Percentiles rank a stretch among this genome's conserved stretches.
These are phyloP conservation scores for Gigaspora rosea DNA, from an alignment of 192 early-diverging fungal species.

Conservation along the genomic window DNA sequence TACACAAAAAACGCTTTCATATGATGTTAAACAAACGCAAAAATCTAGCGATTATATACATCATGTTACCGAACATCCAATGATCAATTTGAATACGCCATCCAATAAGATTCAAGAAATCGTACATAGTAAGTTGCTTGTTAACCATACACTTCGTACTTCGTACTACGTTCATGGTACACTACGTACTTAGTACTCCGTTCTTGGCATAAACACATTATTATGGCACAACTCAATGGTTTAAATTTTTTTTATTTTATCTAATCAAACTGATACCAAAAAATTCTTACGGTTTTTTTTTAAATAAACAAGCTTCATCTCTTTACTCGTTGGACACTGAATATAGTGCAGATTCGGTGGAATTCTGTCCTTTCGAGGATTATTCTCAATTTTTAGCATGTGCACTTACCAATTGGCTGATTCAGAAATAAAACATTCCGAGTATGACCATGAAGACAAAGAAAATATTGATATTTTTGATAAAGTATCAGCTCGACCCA, in stretches of 20 bases:
- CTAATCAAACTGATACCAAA: not conserved
- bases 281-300: not conserved
- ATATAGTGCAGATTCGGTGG: slow-evolving; percentile 71
- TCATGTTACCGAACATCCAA: no score
- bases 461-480: slow-evolving; percentile 10
- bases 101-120: no score
- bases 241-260: not conserved
- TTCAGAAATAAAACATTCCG: slow-evolving; percentile 35
- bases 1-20: no score
- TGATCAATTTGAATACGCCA: no score
- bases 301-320: slow-evolving; percentile 34
- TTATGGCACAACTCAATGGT: not conserved
- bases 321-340: slow-evolving; percentile 61
- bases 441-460: not conserved
- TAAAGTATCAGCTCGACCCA: slow-evolving; percentile 40
- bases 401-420: slow-evolving; percentile 70
- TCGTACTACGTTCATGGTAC: no score
- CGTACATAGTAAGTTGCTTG: no score
- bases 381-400: slow-evolving; percentile 55
- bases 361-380: slow-evolving; percentile 65
- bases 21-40: no score
- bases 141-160: no score
- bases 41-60: no score
- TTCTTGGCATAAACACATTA: no score
- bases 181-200: no score